Percentiles rank a stretch among this genome's conserved stretches.
Evolutionary conservation across 2,329 filamentous ascomycete genomes (phyloP).

Genomic region (Plenodomus tracheiphilus): DNA sequence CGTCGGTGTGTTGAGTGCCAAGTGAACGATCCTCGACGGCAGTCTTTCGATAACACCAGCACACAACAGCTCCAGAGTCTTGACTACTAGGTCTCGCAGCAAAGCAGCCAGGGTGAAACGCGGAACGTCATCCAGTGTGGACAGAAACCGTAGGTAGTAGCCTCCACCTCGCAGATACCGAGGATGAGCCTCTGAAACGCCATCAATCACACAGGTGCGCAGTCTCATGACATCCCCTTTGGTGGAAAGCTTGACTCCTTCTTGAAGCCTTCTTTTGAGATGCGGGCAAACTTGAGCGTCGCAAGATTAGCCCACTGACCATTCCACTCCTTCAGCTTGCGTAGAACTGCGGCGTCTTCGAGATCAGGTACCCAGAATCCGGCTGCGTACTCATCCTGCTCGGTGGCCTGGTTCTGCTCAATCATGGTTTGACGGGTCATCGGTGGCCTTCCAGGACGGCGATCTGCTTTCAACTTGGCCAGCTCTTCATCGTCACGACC

Average conservation of each 20-base stretch:
- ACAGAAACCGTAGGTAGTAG: too few relatives aligned
- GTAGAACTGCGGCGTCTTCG: conserved; percentile 65
- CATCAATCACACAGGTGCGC: not conserved
- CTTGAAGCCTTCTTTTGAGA: conserved; percentile 66
- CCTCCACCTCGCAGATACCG: too few relatives aligned
- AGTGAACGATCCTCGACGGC: too few relatives aligned
- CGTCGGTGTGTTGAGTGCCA: too few relatives aligned
- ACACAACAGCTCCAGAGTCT: too few relatives aligned
- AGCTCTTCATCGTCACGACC: conserved; percentile 74
- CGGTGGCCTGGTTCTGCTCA: conserved; percentile 68
- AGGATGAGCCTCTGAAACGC: not conserved
- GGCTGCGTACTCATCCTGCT: conserved; percentile 78
- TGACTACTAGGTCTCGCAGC: too few relatives aligned
- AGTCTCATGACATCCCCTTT: conserved; percentile 43
- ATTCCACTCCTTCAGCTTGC: conserved; percentile 73
- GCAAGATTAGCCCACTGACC: conserved; percentile 81
- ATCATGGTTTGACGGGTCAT: conserved; percentile 77
- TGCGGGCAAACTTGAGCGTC: conserved; percentile 74
- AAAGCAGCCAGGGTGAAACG: too few relatives aligned
- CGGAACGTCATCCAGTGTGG: too few relatives aligned
- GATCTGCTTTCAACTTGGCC: conserved; percentile 64
- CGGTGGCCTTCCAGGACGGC: conserved; percentile 78
- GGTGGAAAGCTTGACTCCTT: conserved; percentile 80
- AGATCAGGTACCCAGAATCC: conserved; percentile 90
- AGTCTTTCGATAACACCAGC: too few relatives aligned